phyloP scores from a whole-genome alignment of 2,329 filamentous ascomycete species.

The Fusarium bactridioides region DNA sequence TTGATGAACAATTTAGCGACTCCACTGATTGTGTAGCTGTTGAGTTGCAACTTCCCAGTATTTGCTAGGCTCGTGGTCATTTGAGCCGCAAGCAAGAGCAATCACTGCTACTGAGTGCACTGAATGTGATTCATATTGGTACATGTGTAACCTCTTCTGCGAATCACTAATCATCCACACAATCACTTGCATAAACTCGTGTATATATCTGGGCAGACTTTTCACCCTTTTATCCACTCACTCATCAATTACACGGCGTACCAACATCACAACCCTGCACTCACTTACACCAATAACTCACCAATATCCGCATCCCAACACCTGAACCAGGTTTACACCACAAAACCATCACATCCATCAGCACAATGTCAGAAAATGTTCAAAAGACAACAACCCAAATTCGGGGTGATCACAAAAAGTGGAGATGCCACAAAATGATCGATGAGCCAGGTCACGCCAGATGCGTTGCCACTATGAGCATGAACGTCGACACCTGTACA shows the following conservation, averaged over 20 bases:
- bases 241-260: not conserved
- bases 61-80: not conserved
- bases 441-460: not conserved
- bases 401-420: not conserved
- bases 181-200: not conserved
- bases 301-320: too few relatives aligned
- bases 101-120: not conserved
- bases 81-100: not conserved
- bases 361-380: not conserved
- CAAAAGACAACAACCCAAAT: not conserved
- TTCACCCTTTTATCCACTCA: not conserved
- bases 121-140: not conserved
- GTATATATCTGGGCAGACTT: not conserved
- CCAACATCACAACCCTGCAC: not conserved
- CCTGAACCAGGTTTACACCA: not conserved
- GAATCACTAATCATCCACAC: not conserved
- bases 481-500: not conserved
- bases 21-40: too few relatives aligned
- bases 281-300: not conserved
- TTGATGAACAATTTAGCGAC: not conserved
- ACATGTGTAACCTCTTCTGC: not conserved
- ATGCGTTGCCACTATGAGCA: not conserved
- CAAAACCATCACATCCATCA: not conserved
- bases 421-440: not conserved
- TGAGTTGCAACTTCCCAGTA: not conserved